Evolutionary conservation across 306 rosid species (phyloP).

Genomic region (Crotalaria pallida): DNA sequence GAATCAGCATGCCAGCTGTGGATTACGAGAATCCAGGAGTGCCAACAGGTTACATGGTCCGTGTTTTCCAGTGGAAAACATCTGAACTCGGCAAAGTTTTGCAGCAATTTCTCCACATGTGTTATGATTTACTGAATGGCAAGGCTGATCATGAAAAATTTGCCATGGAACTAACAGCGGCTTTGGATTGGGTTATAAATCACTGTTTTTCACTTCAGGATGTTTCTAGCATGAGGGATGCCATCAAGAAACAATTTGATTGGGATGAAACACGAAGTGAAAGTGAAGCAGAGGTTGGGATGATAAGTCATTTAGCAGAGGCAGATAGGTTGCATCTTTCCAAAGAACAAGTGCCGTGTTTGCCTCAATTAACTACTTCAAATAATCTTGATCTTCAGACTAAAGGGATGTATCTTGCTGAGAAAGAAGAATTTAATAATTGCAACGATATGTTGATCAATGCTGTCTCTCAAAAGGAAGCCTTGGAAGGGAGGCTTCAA

Average conservation of each 20-base stretch:
- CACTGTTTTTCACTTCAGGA: constrained; percentile 92
- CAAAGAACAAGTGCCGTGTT: constrained; percentile 22
- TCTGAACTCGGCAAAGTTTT: constrained; percentile 57
- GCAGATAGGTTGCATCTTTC: constrained; percentile 31
- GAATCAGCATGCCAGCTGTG: constrained; percentile 50
- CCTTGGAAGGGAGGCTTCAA: constrained; percentile 46
- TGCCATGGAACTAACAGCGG: constrained; percentile 40
- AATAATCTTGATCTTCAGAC: constrained; percentile 24
- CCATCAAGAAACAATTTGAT: constrained; percentile 70
- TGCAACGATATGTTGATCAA: constrained; percentile 33
- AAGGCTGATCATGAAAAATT: constrained; percentile 48
- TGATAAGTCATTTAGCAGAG: constrained; percentile 33
- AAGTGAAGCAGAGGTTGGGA: constrained; percentile 60
- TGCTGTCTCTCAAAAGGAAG: constrained; percentile 48
- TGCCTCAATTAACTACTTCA: constrained; percentile 28
- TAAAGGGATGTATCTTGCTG: constrained; percentile 31
- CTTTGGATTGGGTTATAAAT: constrained; percentile 87
- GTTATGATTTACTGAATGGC: constrained; percentile 68
- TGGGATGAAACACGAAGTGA: constrained; percentile 89
- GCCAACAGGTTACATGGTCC: constrained; percentile 62
- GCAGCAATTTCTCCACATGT: constrained; percentile 55
- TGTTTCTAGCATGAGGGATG: constrained; percentile 83
- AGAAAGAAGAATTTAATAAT: constrained; percentile 35
- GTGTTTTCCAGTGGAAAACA: constrained; percentile 87
- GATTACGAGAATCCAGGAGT: constrained; percentile 43